A percentile compares a stretch with the other conserved stretches of the same genome.
These are phyloP conservation scores for Penicillium sp. DNA, from an alignment of 2,329 filamentous ascomycete genomes.

Conservation along the genomic window DNA sequence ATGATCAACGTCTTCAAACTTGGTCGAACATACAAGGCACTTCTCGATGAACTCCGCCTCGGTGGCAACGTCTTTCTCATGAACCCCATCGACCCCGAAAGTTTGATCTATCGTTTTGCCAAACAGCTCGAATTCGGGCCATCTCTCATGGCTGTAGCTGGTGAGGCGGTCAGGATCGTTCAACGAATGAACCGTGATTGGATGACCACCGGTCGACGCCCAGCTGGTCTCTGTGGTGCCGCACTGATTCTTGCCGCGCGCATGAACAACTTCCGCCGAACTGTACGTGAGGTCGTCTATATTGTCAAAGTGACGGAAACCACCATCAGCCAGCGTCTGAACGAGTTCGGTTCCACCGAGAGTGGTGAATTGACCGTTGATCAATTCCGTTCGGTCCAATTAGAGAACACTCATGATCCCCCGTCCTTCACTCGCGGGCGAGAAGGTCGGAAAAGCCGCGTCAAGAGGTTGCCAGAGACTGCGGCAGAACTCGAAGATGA, in stretches of 20 bases:
- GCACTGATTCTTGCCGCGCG: slow-evolving; percentile 91
- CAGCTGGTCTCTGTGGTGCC: slow-evolving; percentile 89
- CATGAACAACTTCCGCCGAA: slow-evolving; percentile 97
- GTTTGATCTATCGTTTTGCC: slow-evolving; percentile 87
- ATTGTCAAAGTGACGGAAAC: slow-evolving; percentile 94
- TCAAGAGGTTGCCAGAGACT: slow-evolving; percentile 34
- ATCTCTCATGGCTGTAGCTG: slow-evolving; percentile 76
- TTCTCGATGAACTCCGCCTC: slow-evolving; percentile 60
- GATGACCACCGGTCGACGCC: slow-evolving; percentile 92
- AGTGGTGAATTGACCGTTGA: slow-evolving; percentile 82
- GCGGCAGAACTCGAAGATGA: slow-evolving; percentile 46
- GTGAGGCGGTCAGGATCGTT: slow-evolving; percentile 82
- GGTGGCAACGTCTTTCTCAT: slow-evolving; percentile 62
- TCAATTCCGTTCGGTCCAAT: slow-evolving; percentile 61
- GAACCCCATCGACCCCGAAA: slow-evolving; percentile 78
- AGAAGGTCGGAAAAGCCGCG: slow-evolving; percentile 55
- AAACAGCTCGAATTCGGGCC: slow-evolving; percentile 86
- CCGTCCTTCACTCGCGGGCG: slow-evolving; percentile 66
- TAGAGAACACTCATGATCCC: slow-evolving; percentile 72
- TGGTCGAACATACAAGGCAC: slow-evolving; percentile 82
- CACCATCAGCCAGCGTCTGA: slow-evolving; percentile 85
- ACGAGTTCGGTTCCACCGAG: slow-evolving; percentile 86
- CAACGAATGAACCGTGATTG: slow-evolving; percentile 94
- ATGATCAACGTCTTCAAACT: slow-evolving; percentile 87
- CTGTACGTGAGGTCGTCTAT: slow-evolving; percentile 92